Base-by-base conservation (phyloP, 139 green algal genomes). In the Dunaliella sp. region DNA sequence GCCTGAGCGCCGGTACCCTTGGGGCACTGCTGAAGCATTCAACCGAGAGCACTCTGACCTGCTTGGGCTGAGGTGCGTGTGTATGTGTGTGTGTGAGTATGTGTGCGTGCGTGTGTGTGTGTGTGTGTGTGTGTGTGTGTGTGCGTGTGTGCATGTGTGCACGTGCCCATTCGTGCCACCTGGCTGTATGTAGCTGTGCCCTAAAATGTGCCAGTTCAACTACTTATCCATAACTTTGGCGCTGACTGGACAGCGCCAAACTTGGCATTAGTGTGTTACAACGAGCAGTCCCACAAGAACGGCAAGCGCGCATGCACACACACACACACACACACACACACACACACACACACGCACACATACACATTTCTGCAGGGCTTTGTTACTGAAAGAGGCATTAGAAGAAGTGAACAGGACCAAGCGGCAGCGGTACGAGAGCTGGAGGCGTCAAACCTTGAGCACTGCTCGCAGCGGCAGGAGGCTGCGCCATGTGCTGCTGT, bases 21-120 rank as follows among this genome's bases (percentile, higher is more conserved):
- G 93, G 93, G 94, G 94, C 48, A 93, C 81, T 3, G 91, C 89
- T 22, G 92, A 96, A 86, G 94, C 94, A 30, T 95, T 96, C 91
- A 96, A 96, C 87, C 87, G 90, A 21, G 90, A 95, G 38, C 94
- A 96, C 91, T 92, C 84, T 21, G 94, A 96, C 90, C 89, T 96
- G 85, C 90, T 96, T 77, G 83, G 87, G n/a, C 88, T 96, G 31
- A 91, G 92, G 91, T 94, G 84, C 0, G 88, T 33, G 26, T 21
- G 32, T n/a, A n/a, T n/a, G n/a, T n/a, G n/a, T n/a, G n/a, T n/a
- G n/a, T n/a, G n/a, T n/a, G n/a, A n/a, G n/a, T n/a, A n/a, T n/a
- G n/a, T n/a, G n/a, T n/a, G n/a, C n/a, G n/a, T n/a, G n/a, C n/a
- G n/a, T n/a, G 3, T 38, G 65, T 73, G 30, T 37, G 26, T 37